phyloP scores from a whole-genome alignment of 345 rosid genomes.

The Populus ilicifolia region DNA sequence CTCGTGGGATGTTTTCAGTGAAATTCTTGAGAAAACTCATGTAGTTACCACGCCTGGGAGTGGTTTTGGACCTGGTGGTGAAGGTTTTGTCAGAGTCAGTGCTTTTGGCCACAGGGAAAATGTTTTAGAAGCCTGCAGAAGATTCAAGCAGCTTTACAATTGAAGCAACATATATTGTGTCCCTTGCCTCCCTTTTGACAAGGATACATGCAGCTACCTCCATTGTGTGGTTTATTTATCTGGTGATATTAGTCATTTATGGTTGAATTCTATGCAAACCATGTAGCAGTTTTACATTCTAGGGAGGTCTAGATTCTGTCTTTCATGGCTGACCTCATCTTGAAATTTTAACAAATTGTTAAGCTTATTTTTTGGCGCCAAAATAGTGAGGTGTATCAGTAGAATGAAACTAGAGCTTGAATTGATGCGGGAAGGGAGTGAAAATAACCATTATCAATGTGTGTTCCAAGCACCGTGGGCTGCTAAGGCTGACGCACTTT shows the following conservation, averaged over 20 bases:
- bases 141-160: conserved; percentile 59
- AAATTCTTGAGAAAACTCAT: conserved; percentile 87
- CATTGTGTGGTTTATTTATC: not conserved
- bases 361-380: not conserved
- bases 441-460: too few relatives aligned
- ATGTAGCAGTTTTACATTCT: not conserved
- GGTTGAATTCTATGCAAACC: not conserved
- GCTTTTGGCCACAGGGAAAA: conserved; percentile 92
- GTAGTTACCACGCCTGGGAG: conserved; percentile 94
- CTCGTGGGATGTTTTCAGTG: conserved; percentile 95
- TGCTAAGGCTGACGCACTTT: too few relatives aligned
- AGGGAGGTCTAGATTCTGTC: not conserved
- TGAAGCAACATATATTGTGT: not conserved
- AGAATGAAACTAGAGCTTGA: too few relatives aligned
- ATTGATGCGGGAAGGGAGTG: too few relatives aligned
- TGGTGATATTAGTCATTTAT: not conserved
- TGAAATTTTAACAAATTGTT: not conserved
- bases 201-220: not conserved
- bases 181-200: not conserved
- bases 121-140: conserved; percentile 78
- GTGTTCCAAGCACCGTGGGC: too few relatives aligned
- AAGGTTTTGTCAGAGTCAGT: conserved; percentile 86
- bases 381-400: not conserved
- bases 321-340: not conserved
- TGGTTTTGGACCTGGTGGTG: conserved; percentile 97